Conservation (phyloP, 768 basidiomycete genomes). For the Boletus sp. region DNA sequence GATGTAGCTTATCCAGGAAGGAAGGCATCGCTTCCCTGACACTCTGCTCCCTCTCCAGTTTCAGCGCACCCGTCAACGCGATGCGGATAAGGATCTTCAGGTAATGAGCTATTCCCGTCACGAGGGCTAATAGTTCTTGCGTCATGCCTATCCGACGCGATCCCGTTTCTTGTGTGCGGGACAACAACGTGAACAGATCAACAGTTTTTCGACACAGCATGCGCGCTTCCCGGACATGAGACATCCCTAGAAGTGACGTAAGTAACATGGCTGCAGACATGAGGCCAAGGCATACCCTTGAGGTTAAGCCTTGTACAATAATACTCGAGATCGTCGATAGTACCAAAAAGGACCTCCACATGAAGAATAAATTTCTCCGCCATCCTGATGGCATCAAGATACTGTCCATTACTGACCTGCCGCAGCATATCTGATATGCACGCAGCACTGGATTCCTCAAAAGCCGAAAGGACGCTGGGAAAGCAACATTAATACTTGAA, state of each 20-base stretch:
- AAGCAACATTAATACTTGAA: slow-evolving; percentile 7
- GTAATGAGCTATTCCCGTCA: slow-evolving; percentile 98
- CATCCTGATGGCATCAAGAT: slow-evolving; percentile 96
- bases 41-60: slow-evolving; percentile 88
- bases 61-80: slow-evolving; percentile 92
- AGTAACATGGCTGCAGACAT: slow-evolving; percentile 5
- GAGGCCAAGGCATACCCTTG: slow-evolving; percentile 64
- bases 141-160: slow-evolving; percentile 93
- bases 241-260: slow-evolving; percentile 67
- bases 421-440: slow-evolving; percentile 99
- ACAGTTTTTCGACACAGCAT: slow-evolving; percentile 99
- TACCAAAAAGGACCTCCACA: slow-evolving; percentile 95
- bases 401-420: slow-evolving; percentile 95
- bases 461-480: slow-evolving; percentile 85
- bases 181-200: slow-evolving; percentile 94
- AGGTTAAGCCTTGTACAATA: slow-evolving; percentile 75
- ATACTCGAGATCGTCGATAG: slow-evolving; percentile 94
- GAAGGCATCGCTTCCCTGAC: slow-evolving; percentile 80
- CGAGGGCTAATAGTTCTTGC: slow-evolving; percentile 92
- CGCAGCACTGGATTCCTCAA: slow-evolving; percentile 98
- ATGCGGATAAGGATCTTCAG: slow-evolving; percentile 99
- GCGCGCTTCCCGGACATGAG: slow-evolving; percentile 95
- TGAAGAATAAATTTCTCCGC: slow-evolving; percentile 98
- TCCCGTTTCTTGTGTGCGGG: slow-evolving; percentile 92
- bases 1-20: slow-evolving; percentile 91